A percentile compares a stretch with the other conserved stretches of the same genome.
Evolutionary conservation across 2,329 filamentous ascomycete genomes (phyloP).

Genomic region (Diaporthe helianthi): DNA sequence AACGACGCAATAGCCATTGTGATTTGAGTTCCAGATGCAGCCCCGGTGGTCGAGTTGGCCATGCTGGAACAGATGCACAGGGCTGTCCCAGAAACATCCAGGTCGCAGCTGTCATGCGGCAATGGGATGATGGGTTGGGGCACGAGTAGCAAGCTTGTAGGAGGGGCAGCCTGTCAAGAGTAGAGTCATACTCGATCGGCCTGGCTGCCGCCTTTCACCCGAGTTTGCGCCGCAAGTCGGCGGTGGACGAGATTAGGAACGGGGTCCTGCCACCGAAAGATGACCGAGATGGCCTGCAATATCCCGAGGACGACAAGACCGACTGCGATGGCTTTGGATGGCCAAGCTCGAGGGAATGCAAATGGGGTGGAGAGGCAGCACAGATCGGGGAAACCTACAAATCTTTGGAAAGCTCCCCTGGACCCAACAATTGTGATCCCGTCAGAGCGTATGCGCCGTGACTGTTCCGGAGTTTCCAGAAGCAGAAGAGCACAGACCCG

Average conservation of each 20-base stretch:
- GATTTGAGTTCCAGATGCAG: not conserved
- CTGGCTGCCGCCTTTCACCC: not conserved
- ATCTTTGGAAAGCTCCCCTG: constrained; percentile 17
- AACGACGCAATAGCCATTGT: not conserved
- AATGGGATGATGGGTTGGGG: not conserved
- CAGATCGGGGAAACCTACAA: constrained; percentile 7
- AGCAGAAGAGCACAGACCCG: constrained; percentile 17
- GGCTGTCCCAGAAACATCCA: not conserved
- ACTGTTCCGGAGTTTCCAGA: constrained; percentile 16
- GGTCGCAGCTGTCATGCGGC: not conserved
- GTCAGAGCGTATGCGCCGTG: constrained; percentile 21
- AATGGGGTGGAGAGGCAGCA: not conserved
- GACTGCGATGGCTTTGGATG: not conserved
- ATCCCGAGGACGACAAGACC: not conserved
- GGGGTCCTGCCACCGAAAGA: not conserved
- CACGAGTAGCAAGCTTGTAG: not conserved
- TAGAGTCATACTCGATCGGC: not conserved
- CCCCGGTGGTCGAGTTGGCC: constrained; percentile 8
- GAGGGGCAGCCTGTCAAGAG: not conserved
- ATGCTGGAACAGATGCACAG: not conserved
- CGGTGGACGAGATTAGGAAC: not conserved
- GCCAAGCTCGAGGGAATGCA: not conserved
- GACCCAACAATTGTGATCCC: constrained; percentile 4
- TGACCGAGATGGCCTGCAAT: not conserved
- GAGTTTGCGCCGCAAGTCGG: constrained; percentile 10